These are phyloP conservation scores for Albifimbria verrucaria DNA, from an alignment of 2,329 filamentous ascomycete species.

Conservation along the genomic window DNA sequence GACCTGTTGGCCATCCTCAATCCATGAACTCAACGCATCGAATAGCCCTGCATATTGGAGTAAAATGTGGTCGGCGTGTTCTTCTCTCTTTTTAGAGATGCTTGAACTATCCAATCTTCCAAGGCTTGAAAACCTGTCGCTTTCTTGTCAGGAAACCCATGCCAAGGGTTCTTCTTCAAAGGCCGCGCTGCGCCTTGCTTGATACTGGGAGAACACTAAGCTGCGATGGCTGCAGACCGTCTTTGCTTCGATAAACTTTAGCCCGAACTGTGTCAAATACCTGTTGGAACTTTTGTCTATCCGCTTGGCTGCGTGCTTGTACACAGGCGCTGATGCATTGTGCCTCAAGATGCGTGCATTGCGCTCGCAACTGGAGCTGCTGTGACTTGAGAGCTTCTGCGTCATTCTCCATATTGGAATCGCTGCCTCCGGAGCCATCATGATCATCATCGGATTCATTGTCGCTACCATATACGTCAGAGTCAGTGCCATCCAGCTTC, in stretches of 20 bases:
- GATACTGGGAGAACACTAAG: constrained; percentile 9
- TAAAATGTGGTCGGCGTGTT: constrained; percentile 5
- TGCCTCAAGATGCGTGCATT: background rate
- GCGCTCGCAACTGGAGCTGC: background rate
- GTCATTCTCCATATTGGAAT: background rate
- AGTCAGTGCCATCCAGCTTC: background rate
- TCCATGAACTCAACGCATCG: constrained; percentile 8
- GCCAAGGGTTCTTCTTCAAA: background rate
- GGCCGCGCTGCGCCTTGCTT: constrained; percentile 7
- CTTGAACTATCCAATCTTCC: constrained; percentile 5
- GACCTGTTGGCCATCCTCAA: background rate
- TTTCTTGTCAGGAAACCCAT: constrained; percentile 3
- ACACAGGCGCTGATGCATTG: constrained; percentile 8
- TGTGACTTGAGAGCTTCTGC: constrained; percentile 6
- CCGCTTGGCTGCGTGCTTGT: constrained; percentile 3
- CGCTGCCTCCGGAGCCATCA: background rate
- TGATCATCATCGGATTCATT: background rate
- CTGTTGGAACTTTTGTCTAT: background rate
- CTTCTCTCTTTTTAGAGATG: constrained; percentile 8
- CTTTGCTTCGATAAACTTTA: background rate
- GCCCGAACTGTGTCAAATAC: constrained; percentile 1
- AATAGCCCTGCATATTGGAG: constrained; percentile 7
- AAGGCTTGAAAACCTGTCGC: constrained; percentile 11
- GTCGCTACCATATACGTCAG: background rate
- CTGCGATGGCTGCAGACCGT: background rate